Evolutionary conservation across 768 basidiomycete species (phyloP).

Genomic region (Boletus pseudopeckii): DNA sequence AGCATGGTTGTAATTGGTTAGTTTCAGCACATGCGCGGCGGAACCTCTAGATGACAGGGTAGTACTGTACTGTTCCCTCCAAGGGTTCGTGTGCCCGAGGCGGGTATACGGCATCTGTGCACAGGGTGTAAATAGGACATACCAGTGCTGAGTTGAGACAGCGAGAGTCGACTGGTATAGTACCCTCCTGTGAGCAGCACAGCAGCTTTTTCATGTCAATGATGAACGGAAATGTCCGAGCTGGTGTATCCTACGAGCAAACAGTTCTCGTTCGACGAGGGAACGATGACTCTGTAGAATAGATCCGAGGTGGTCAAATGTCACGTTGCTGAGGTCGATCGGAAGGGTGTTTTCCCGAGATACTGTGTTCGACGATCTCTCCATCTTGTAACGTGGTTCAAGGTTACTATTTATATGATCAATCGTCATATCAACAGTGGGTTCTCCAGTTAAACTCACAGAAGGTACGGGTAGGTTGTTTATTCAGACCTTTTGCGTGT

Average conservation of each 20-base stretch:
- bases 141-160: neutral
- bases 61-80: neutral
- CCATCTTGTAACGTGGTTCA: no score
- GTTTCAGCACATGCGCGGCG: neutral
- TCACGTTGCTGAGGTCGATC: neutral
- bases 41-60: neutral
- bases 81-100: neutral
- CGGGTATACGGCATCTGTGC: neutral
- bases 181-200: neutral
- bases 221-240: neutral
- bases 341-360: no score
- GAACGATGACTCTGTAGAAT: neutral
- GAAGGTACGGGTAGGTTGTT: no score
- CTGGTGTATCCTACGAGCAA: neutral
- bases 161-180: neutral
- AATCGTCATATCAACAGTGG: neutral
- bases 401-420: neutral
- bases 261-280: neutral
- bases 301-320: neutral
- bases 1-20: neutral
- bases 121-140: neutral
- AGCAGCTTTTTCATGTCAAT: neutral
- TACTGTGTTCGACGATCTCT: no score
- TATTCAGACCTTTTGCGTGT: neutral
- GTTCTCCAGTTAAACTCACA: no score